Conservation (phyloP, 163 green algal species). For the Chlorella variabilis region DNA sequence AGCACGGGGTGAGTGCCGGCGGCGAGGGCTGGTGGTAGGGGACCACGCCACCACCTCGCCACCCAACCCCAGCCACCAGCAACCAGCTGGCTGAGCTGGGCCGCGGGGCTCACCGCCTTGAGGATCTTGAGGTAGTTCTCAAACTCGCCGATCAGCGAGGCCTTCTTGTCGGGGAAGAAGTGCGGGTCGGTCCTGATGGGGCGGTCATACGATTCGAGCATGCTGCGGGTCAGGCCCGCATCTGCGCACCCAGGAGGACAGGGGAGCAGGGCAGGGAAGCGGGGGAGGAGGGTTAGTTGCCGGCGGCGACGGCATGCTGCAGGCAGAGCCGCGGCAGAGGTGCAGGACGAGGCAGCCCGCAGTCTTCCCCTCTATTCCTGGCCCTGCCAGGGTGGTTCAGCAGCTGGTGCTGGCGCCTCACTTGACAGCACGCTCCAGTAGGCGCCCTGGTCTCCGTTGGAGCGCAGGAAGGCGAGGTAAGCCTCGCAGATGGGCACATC, state of each 20-base stretch:
- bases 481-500: slow-evolving; percentile 97
- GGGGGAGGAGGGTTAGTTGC: too few species aligned
- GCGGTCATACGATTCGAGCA: slow-evolving; percentile 92
- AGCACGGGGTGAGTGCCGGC: too few species aligned
- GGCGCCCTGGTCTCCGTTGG: slow-evolving; percentile 73
- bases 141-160: slow-evolving; percentile 88
- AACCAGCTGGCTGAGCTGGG: too few species aligned
- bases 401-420: too few species aligned
- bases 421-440: slow-evolving; percentile 92
- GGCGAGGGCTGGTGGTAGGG: too few species aligned
- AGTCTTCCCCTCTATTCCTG: too few species aligned
- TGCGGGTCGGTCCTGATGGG: slow-evolving; percentile 78
- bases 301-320: neutral
- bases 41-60: too few species aligned
- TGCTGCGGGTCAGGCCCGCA: slow-evolving; percentile 80
- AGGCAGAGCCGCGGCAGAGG: too few species aligned
- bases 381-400: too few species aligned
- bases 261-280: neutral
- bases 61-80: too few species aligned
- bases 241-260: neutral
- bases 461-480: slow-evolving; percentile 92
- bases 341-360: too few species aligned
- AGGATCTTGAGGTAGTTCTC: slow-evolving; percentile 91
- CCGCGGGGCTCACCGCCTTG: slow-evolving; percentile 83
- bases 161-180: slow-evolving; percentile 68